These are phyloP conservation scores for Phytopythium helicoides DNA, from an alignment of 352 stramenopile genomes.

Conservation along the genomic window DNA sequence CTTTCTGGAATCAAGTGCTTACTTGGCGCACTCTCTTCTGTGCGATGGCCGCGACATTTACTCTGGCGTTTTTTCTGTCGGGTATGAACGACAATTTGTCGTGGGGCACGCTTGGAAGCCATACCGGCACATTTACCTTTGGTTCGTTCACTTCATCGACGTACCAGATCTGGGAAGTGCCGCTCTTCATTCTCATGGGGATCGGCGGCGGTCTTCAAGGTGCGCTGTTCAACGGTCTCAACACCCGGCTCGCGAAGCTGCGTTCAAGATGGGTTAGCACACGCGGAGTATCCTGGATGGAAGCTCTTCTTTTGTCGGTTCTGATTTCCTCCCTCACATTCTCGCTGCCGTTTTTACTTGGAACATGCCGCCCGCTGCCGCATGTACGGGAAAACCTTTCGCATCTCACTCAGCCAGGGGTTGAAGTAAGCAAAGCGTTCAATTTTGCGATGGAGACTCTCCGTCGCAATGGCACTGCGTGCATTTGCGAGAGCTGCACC, in stretches of 20 bases:
- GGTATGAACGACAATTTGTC: constrained; percentile 74
- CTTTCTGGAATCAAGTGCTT: constrained; percentile 84
- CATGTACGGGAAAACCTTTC: constrained; percentile 52
- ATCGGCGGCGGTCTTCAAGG: constrained; percentile 82
- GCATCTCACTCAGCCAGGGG: constrained; percentile 37
- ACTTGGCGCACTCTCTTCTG: constrained; percentile 86
- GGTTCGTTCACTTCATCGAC: constrained; percentile 64
- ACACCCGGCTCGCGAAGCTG: constrained; percentile 45
- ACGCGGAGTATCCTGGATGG: constrained; percentile 46
- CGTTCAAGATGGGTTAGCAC: constrained; percentile 61
- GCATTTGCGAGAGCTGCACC: constrained; percentile 67
- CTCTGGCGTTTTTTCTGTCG: constrained; percentile 70
- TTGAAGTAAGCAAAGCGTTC: constrained; percentile 52
- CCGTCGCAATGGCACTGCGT: constrained; percentile 60
- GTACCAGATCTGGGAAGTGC: constrained; percentile 86
- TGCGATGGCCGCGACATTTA: constrained; percentile 88
- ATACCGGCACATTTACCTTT: constrained; percentile 74
- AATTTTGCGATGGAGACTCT: constrained; percentile 71
- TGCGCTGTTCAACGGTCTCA: constrained; percentile 78
- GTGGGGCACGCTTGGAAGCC: constrained; percentile 69
- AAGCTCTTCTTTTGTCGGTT: constrained; percentile 56
- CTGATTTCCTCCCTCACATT: constrained; percentile 68
- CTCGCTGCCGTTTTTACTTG: constrained; percentile 54
- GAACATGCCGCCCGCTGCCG: constrained; percentile 62
- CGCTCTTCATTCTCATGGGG: constrained; percentile 86